Evolutionary conservation across 129 eudicot species (phyloP).

Genomic region (Flaveria bidentis): DNA sequence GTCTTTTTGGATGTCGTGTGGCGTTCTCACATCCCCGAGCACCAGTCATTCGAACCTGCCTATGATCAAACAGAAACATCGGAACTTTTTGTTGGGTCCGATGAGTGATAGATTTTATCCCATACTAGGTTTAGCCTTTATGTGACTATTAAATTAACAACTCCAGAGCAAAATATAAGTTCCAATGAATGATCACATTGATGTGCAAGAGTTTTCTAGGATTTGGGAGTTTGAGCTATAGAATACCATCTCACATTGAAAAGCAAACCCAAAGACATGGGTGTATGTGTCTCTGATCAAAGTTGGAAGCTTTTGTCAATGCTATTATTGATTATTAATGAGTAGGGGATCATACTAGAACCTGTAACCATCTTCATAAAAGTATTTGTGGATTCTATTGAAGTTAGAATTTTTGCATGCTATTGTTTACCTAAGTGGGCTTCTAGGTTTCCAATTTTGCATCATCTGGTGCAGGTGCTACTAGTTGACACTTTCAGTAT

Average conservation of each 20-base stretch:
- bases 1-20: too few species aligned
- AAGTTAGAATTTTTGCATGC: background rate
- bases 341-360: background rate
- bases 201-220: background rate
- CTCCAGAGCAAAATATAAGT: background rate
- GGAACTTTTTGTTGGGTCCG: background rate
- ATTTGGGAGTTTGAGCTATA: background rate
- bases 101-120: background rate
- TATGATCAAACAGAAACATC: background rate
- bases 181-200: background rate
- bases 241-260: background rate
- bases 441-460: background rate
- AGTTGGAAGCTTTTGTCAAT: background rate
- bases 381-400: background rate
- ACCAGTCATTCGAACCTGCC: too few species aligned
- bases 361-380: conserved; percentile 1
- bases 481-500: background rate
- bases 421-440: background rate
- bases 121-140: background rate
- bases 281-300: background rate
- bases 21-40: too few species aligned
- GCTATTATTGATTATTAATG: conserved; percentile 1
- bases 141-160: background rate
- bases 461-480: background rate
- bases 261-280: background rate